These are phyloP conservation scores for Lepidium campestre DNA, from an alignment of 441 rosid genomes.

Conservation along the genomic window DNA sequence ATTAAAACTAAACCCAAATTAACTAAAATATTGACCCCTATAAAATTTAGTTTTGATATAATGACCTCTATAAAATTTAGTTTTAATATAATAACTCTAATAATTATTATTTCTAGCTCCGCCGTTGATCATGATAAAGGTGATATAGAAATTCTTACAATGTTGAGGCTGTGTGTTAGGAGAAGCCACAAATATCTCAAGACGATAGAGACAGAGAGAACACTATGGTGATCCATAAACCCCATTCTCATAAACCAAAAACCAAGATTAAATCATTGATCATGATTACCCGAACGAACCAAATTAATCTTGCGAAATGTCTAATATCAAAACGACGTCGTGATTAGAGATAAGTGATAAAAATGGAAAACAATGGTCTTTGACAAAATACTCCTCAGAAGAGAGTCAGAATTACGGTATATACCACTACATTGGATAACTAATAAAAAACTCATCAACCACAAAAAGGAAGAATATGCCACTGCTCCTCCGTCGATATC, in stretches of 20 bases:
- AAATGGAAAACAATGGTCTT: background rate
- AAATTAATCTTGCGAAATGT: background rate
- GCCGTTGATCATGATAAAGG: background rate
- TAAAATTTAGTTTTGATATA: too few relatives aligned
- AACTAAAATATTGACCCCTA: too few relatives aligned
- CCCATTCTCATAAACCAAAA: background rate
- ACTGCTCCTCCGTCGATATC: constrained; percentile 16
- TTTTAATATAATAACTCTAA: too few relatives aligned
- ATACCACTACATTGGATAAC: constrained; percentile 13
- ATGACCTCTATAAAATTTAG: too few relatives aligned
- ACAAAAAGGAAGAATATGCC: constrained; percentile 8
- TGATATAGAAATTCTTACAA: background rate
- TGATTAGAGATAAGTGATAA: background rate
- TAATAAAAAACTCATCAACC: background rate
- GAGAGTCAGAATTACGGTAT: background rate
- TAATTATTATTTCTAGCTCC: too few relatives aligned
- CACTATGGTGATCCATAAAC: background rate
- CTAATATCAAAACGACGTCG: background rate
- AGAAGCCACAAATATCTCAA: constrained; percentile 4
- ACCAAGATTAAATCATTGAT: background rate
- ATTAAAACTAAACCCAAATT: too few relatives aligned
- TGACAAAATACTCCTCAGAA: background rate
- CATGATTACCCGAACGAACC: background rate
- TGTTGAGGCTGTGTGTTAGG: background rate
- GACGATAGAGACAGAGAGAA: background rate